A percentile compares a stretch with the other conserved stretches of the same genome.
These are phyloP conservation scores for Trifolium repens DNA, from an alignment of 306 rosid genomes.

Conservation along the genomic window DNA sequence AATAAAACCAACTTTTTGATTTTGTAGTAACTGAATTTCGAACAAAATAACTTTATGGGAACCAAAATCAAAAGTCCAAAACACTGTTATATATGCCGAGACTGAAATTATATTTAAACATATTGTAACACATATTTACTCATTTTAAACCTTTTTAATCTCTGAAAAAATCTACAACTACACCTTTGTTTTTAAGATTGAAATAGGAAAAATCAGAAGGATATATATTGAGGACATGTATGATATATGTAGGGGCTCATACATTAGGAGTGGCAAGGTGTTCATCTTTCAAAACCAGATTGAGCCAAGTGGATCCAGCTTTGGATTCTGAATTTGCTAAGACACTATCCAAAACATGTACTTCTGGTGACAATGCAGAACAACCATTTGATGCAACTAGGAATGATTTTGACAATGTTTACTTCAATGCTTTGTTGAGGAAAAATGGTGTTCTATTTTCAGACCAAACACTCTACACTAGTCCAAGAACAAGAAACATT, in stretches of 20 bases:
- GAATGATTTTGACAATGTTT: constrained; percentile 64
- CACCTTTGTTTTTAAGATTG: too few species aligned
- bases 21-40: too few species aligned
- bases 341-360: constrained; percentile 63
- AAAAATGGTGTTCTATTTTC: constrained; percentile 70
- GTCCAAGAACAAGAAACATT: constrained; percentile 59
- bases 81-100: too few species aligned
- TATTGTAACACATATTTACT: too few species aligned
- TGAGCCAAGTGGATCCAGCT: constrained; percentile 53
- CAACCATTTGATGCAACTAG: constrained; percentile 72
- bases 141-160: too few species aligned
- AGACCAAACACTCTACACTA: constrained; percentile 66
- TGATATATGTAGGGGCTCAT: constrained; percentile 71
- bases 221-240: too few species aligned
- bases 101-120: too few species aligned
- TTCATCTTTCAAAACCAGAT: constrained; percentile 68
- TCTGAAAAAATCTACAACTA: too few species aligned
- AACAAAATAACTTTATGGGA: too few species aligned
- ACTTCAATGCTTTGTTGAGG: constrained; percentile 56
- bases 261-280: constrained; percentile 93
- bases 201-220: too few species aligned
- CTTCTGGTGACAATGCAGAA: constrained; percentile 58
- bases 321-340: constrained; percentile 60
- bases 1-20: too few species aligned
- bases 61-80: too few species aligned